Conservation (phyloP, 768 basidiomycete genomes). For the Trametes gibbosa region DNA sequence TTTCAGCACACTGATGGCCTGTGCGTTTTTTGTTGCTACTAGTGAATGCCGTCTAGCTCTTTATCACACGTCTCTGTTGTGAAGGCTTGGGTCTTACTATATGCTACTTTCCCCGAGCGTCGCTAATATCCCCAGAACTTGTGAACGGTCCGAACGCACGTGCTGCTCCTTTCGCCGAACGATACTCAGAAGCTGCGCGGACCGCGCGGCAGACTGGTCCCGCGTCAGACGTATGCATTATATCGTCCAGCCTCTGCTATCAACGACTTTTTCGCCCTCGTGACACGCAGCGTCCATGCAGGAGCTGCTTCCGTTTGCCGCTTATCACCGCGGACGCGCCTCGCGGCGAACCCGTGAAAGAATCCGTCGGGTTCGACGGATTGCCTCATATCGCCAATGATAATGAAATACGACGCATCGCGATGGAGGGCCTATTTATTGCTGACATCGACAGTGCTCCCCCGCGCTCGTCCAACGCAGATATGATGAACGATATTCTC, state of each 20-base stretch:
- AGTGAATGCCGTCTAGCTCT: too few species aligned
- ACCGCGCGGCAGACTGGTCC: neutral
- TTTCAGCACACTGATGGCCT: neutral
- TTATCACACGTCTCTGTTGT: too few species aligned
- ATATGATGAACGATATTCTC: neutral
- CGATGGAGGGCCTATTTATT: neutral
- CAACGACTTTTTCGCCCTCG: neutral
- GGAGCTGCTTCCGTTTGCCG: neutral
- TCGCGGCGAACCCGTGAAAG: neutral
- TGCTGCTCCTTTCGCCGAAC: too few species aligned
- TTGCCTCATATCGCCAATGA: slow-evolving; percentile 5
- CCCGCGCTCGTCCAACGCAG: neutral
- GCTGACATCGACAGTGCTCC: neutral
- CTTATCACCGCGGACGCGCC: neutral
- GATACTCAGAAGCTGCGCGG: too few species aligned
- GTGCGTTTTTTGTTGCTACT: neutral
- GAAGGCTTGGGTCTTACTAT: neutral
- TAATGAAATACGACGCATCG: neutral
- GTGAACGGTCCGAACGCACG: too few species aligned
- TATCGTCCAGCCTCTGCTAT: neutral
- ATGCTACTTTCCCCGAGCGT: too few species aligned
- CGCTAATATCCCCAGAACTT: too few species aligned
- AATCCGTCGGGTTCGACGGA: neutral
- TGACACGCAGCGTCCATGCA: neutral
- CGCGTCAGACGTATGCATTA: neutral